Evolutionary conservation across 2,329 filamentous ascomycete genomes (phyloP).

Genomic region (Aureobasidium sp.): DNA sequence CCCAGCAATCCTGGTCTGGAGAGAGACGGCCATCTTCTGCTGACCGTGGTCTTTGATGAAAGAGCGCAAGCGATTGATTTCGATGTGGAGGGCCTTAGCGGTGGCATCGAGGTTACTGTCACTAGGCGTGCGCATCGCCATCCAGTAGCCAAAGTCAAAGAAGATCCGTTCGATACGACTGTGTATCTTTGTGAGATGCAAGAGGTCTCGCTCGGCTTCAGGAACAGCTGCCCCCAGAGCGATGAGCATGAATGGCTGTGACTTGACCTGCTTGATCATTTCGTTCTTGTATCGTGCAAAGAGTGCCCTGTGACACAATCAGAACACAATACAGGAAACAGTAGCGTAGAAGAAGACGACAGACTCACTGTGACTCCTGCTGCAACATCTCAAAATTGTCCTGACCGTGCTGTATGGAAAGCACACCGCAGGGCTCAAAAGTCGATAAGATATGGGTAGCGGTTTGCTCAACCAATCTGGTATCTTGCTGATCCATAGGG

Average conservation of each 20-base stretch:
- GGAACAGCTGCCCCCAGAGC: conserved; percentile 1
- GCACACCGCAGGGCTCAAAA: background rate
- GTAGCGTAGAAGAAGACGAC: background rate
- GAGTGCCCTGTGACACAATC: background rate
- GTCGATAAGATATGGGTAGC: background rate
- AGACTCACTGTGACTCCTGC: conserved; percentile 1
- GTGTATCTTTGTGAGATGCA: conserved; percentile 6
- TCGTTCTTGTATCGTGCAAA: background rate
- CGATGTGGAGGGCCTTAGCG: background rate
- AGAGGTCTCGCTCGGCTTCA: background rate
- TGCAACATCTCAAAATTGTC: background rate
- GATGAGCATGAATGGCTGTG: conserved; percentile 2
- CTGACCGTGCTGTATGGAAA: background rate
- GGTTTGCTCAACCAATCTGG: background rate
- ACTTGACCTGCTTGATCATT: background rate
- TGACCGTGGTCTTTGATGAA: background rate
- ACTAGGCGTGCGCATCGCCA: background rate
- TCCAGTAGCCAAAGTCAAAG: conserved; percentile 1
- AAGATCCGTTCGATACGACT: background rate
- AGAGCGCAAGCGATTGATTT: background rate
- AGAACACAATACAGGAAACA: background rate
- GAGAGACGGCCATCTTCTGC: background rate
- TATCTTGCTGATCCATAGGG: background rate
- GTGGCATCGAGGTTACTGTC: background rate
- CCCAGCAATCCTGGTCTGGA: background rate